A percentile compares a stretch with the other conserved stretches of the same genome.
Evolutionary conservation across 192 early-diverging fungal species (phyloP).

Genomic region (Coemansia sp.): DNA sequence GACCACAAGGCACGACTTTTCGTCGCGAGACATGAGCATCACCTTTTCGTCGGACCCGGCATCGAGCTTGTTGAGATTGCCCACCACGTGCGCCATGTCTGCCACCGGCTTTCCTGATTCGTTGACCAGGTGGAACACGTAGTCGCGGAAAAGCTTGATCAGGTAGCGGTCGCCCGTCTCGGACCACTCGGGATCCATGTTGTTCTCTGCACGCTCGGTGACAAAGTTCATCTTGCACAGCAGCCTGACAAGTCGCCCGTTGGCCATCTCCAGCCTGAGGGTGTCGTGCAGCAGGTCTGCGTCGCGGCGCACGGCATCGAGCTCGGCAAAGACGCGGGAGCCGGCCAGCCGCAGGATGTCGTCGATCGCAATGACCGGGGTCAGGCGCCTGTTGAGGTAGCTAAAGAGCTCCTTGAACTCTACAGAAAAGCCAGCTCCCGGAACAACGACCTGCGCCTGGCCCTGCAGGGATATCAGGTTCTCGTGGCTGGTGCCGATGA

Average conservation of each 20-base stretch:
- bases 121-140: constrained; percentile 95
- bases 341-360: constrained; percentile 49
- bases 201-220: constrained; percentile 82
- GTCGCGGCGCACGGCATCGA: constrained; percentile 48
- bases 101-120: constrained; percentile 76
- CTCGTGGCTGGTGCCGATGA: constrained; percentile 23
- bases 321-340: constrained; percentile 41
- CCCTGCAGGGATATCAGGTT: constrained; percentile 17
- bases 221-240: constrained; percentile 92
- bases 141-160: constrained; percentile 96
- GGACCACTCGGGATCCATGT: constrained; percentile 89
- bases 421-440: constrained; percentile 63
- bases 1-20: constrained; percentile 95
- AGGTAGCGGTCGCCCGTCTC: constrained; percentile 98
- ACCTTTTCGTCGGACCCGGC: constrained; percentile 92
- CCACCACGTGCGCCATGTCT: constrained; percentile 89
- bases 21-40: constrained; percentile 93
- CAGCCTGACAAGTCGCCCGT: constrained; percentile 84
- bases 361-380: constrained; percentile 36
- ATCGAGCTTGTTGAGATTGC: constrained; percentile 96
- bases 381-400: constrained; percentile 46
- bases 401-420: constrained; percentile 80
- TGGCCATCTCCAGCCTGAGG: constrained; percentile 81
- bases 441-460: constrained; percentile 66
- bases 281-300: constrained; percentile 78